Evolutionary conservation across 495 filamentous ascomycete species (phyloP).

Genomic region (Cudoniella acicularis): DNA sequence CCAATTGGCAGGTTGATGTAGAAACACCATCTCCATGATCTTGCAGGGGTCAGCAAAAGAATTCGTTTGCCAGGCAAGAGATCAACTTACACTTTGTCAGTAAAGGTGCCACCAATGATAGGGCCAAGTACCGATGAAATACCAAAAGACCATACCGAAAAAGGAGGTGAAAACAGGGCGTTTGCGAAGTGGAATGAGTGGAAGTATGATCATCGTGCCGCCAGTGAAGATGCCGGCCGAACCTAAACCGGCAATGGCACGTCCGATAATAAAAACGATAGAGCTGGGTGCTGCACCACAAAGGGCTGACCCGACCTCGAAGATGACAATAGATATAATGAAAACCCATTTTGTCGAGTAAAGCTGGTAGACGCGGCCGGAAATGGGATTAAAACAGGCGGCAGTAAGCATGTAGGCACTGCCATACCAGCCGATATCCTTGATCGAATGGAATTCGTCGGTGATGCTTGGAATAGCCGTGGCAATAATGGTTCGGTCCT

Average conservation of each 20-base stretch:
- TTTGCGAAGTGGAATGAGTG: constrained; percentile 42
- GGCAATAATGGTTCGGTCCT: constrained; percentile 41
- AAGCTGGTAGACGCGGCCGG: constrained; percentile 43
- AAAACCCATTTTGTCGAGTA: constrained; percentile 42
- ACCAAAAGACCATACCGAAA: constrained; percentile 42
- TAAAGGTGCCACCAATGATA: constrained; percentile 60
- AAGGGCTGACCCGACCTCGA: constrained; percentile 49
- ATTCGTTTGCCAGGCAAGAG: background rate
- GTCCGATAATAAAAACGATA: constrained; percentile 50
- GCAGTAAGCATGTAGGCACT: constrained; percentile 47
- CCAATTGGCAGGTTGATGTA: constrained; percentile 65
- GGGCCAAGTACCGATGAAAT: constrained; percentile 41
- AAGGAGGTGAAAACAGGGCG: constrained; percentile 40
- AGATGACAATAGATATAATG: constrained; percentile 37
- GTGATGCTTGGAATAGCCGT: constrained; percentile 49
- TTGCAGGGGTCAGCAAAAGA: constrained; percentile 52
- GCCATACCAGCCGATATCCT: constrained; percentile 54
- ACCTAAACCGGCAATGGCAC: constrained; percentile 53
- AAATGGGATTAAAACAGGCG: constrained; percentile 42
- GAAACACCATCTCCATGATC: constrained; percentile 49
- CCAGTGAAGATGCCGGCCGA: constrained; percentile 39
- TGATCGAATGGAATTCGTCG: constrained; percentile 40
- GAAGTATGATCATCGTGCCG: constrained; percentile 45
- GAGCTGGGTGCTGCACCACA: constrained; percentile 53
- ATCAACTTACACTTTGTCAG: constrained; percentile 34